Base-by-base conservation (phyloP, 2,329 filamentous ascomycete genomes). In the Coniosporium tulheliwenetii region DNA sequence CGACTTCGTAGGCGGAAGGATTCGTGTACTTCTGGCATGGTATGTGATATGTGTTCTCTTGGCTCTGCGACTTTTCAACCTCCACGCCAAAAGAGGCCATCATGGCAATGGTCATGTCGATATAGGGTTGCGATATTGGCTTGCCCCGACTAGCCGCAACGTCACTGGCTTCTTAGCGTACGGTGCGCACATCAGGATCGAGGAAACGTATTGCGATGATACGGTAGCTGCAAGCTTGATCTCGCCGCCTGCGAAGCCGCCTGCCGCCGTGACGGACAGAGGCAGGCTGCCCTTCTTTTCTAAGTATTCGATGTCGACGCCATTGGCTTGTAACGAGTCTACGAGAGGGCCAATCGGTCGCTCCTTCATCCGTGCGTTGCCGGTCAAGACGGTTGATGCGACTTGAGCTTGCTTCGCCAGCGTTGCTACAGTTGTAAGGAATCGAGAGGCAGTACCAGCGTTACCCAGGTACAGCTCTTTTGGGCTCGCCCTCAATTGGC, bases 51-150 rank as follows among this genome's bases (percentile, higher is more conserved):
- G 89, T 94, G 56, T 96, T 81, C 37, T 80, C 74, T 52, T 95
- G 86, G 2, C 75, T 80, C 30, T 73, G 61, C 8, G 87, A 93
- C 50, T 75, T 77, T 45, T 77, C 70, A 10, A 95, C 91, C 33
- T 77, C 60, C 34, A 98, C 75, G 39, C 91, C 91, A 54, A 98
- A 98, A 2, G 82, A 73, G 41, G 74, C 73, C 91, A 98, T 98
- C 89, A 98, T 98, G 12, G 86, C 75, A 40, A 93, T 86, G 2
- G 91, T 98, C 89, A 98, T 96, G 57, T 98, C 86, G 53, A 98
- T 96, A 59, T 98, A 98, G 2, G 80, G 78, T 57, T 96, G 87
- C 1, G 89, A 96, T 48, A 98, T 94, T 36, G 91, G 89, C 60
- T 94, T 96, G n/a, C 91, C 19, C 19, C 91, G 10, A 96, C 81